Base-by-base conservation (phyloP, 345 rosid genomes). In the Acer negundo region DNA sequence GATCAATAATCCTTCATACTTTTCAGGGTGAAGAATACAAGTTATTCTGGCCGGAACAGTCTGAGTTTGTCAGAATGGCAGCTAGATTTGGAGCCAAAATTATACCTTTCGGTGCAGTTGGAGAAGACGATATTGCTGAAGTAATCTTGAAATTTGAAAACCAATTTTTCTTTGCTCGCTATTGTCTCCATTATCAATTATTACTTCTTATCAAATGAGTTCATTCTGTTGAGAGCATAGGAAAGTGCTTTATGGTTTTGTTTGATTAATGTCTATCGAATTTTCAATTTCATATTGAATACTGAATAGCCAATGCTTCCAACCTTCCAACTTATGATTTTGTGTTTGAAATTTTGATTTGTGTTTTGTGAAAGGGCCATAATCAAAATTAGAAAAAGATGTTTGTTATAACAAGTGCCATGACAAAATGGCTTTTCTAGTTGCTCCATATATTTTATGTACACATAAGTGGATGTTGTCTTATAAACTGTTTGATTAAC, bases 31-130 rank as follows among this genome's bases (percentile, higher is more conserved):
- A 93, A 86, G 89, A 86, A 70, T 89, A 93, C 75, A 90, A 89
- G 85, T 76, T 90, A 68, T 72, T 90, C 77, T 93, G 97, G 98
- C 98, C 97, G 13, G 88, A 93, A 55, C 90, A 82, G 23, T 79
- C 86, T 16, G 98, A 92, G 80, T 92, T 93, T 81, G 91, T 92
- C 46, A 93, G 95, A 79, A 90, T 86, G 83, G 98, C 98, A 51
- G 90, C 98, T 23, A 87, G 83, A 78, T 92, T 93, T 77, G 94
- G 92, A 64, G 95, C 97, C 75, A 93, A 87, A 66, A 93, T 92
- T 38, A 83, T 93, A 24, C 98, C 97, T 67, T 92, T 91, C 65
- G 90, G 91, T 56, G 80, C 83, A 3, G 88, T 93, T 59, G 97
- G 98, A 80, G 98, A 91, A 82, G 98, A 93, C 77, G 98, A 93